phyloP scores from a whole-genome alignment of 2,329 filamentous ascomycete genomes.

The Spiromastix sp. region DNA sequence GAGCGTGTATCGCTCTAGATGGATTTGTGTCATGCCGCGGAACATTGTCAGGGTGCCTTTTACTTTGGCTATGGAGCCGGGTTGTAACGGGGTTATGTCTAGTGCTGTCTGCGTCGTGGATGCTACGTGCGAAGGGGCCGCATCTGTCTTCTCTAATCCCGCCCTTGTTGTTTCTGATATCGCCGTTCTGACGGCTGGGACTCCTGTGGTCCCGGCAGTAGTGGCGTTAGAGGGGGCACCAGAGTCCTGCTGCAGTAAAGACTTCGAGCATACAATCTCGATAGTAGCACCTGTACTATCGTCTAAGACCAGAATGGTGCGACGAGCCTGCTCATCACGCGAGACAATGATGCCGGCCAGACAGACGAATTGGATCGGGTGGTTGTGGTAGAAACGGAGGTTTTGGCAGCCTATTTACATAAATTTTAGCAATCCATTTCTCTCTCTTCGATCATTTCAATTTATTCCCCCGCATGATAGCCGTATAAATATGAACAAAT shows the following conservation, averaged over 20 bases:
- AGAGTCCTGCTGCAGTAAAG: too few relatives aligned
- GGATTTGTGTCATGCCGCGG: constrained; percentile 41
- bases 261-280: constrained; percentile 41
- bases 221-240: constrained; percentile 19
- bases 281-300: constrained; percentile 51
- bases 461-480: too few relatives aligned
- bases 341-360: constrained; percentile 60
- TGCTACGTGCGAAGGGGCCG: constrained; percentile 5
- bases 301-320: constrained; percentile 46
- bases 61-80: constrained; percentile 44
- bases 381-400: constrained; percentile 58
- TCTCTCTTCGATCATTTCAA: too few relatives aligned
- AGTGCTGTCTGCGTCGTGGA: constrained; percentile 25
- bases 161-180: too few relatives aligned
- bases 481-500: too few relatives aligned
- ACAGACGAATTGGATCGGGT: constrained; percentile 67
- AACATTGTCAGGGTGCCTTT: constrained; percentile 48
- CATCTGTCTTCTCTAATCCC: too few relatives aligned
- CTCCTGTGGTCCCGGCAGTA: not conserved
- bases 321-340: constrained; percentile 43
- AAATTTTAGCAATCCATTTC: too few relatives aligned
- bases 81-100: constrained; percentile 34
- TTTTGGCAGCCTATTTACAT: too few relatives aligned
- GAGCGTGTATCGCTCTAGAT: constrained; percentile 42
- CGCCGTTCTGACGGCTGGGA: constrained; percentile 12